Base-by-base conservation (phyloP, 164 flowering plant genomes). In the Tetrastigma voinierianum region DNA sequence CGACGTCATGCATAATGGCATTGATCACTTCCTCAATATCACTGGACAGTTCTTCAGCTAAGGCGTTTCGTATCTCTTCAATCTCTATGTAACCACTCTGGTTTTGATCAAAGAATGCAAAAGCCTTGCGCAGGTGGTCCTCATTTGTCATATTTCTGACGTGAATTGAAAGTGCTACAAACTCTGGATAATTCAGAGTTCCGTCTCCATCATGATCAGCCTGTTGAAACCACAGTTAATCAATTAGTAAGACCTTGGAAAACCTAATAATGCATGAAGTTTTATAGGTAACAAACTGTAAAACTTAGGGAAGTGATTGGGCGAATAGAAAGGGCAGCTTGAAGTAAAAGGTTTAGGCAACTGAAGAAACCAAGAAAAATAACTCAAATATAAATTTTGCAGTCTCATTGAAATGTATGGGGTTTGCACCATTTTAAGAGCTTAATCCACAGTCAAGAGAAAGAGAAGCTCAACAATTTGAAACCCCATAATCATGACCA, bases 1-100 rank as follows among this genome's bases (percentile, higher is more conserved):
- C 91, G 15, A 85, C 91, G 71, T 87, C 91, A 54, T 74, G 86
- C 86, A 87, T 87, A 16, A 87, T 87, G 47, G 87, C 86, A 67
- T 40, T 70, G 58, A 83, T 75, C 21, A 87, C 85, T 67, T 85
- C 87, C 49, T 85, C 86, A 56, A 65, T 67, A 48, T 68, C 67
- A 49, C 76, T 61, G 25, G 77, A 84, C 10, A 62, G 71, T 46
- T 84, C 88, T 70, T 85, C 87, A 46, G 68, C 69, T 59, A 87
- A 74, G 55, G 86, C 79, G 17, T 70, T 68, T 20, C 78, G 70
- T 46, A 87, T 79, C 77, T 87, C 91, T 61, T 83, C 87, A 20
- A 81, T 76, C 75, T 87, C 91, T 23, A 87, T 85, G 70, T 68
- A 87, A 55, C 89, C 86, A 75, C 78, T 83, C 70, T 75, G 64